A percentile compares a stretch with the other conserved stretches of the same genome.
Conservation (phyloP, 257 asterid species). For the Haberlea rhodopensis region DNA sequence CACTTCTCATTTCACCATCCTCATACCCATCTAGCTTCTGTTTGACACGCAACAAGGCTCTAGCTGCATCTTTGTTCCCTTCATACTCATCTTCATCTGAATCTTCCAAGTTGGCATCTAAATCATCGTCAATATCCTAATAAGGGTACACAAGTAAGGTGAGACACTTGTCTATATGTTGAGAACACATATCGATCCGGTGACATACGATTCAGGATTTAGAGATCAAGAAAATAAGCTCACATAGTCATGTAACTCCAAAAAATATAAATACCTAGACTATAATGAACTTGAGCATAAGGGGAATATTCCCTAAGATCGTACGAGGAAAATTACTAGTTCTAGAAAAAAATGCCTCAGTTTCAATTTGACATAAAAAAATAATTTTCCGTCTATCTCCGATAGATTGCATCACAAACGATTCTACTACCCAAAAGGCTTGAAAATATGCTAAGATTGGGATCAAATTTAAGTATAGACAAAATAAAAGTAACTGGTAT, state of each 20-base stretch:
- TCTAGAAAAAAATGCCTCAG: background rate
- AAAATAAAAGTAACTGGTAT: conserved; percentile 9
- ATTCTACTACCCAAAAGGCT: conserved; percentile 6
- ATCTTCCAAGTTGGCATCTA: conserved; percentile 64
- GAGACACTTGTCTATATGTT: conserved; percentile 21
- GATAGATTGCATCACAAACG: background rate
- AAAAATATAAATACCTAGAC: background rate
- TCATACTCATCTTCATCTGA: conserved; percentile 71
- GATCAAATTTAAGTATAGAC: conserved; percentile 10
- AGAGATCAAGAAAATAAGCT: background rate
- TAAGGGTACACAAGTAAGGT: conserved; percentile 26
- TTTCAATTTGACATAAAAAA: background rate
- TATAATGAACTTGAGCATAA: background rate
- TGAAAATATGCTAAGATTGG: conserved; percentile 13
- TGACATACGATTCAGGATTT: background rate
- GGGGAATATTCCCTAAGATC: background rate
- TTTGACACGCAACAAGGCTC: conserved; percentile 94
- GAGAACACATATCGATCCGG: background rate
- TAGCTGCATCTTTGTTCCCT: conserved; percentile 98
- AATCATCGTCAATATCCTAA: conserved; percentile 78
- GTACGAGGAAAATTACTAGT: background rate
- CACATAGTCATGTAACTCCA: background rate
- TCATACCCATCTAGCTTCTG: conserved; percentile 99
- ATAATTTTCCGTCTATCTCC: background rate
- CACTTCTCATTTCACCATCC: conserved; percentile 97